Evolutionary conservation across 768 basidiomycete genomes (phyloP), one percentile per base, ranked within the genome.

Genomic region (Lentinula sp.): DNA sequence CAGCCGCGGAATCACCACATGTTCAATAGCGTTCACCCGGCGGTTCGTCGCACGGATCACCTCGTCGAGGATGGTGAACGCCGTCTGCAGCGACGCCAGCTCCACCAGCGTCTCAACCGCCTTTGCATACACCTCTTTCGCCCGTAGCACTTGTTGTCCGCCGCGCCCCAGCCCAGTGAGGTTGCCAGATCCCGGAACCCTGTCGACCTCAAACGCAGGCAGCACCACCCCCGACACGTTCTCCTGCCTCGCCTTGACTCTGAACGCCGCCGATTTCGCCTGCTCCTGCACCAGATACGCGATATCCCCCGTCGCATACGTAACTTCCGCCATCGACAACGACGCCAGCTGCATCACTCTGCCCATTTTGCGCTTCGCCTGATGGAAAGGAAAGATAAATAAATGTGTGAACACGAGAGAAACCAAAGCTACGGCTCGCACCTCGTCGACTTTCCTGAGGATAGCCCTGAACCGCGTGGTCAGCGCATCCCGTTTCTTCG

Each of bases 301-400:
- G 69, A 99, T 98, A 71, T 98, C 97, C 65, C 93, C 93, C 8
- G 97, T 96, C 37, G 95, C 87, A 76, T 98, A 99, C 18, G 95
- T 96, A 65, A 99, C 97, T 74, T 98, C 96, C 0, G 97, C 97
- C 78, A 98, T 89, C 46, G 95, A 97, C 81, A 99, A 97, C 45
- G 97, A 98, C 28, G 97, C 97, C 55, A 98, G 82, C 73, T 99
- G 97, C 88, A 99, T 97, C 28, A 98, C 95, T 62, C 92, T 83
- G 35, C 97, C 97, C 97, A 98, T 99, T 78, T 98, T 95, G 62
- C 95, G 85, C 74, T 99, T 99, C 9, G 97, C 96, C 95, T 98
- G 45, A 61, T 37, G 4, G 36, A 18, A 32, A 18, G 15, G 18
- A 65, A 63, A 10, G 28, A 3, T 28, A 0, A 28, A 28, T 28